Base-by-base conservation (phyloP, 108 stramenopile genomes). In the Ochromonas danica region DNA sequence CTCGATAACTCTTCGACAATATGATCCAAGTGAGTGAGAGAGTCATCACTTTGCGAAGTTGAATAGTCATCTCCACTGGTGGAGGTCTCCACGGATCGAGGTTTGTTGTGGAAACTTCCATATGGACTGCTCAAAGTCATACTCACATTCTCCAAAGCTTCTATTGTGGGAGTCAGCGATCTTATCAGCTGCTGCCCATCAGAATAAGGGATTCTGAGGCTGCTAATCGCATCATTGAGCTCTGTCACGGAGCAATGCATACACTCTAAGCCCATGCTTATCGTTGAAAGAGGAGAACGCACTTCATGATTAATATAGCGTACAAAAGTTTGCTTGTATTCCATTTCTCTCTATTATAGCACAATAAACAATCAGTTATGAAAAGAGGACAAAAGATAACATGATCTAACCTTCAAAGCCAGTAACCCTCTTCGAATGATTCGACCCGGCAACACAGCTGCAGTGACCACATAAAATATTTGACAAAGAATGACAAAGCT, bases 271-370 rank as follows among this genome's bases (percentile, higher is more conserved):
- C 45, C 45, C 45, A 51, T 14, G 6, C 14, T 51, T 51, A 22
- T 22, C 6, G 45, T 51, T 51, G 45, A 51, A 14, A 51, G 45
- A 51, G 45, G 45, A 6, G 45, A 51, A 14, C 45, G 17, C 6
- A 67, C 25, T 67, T 67, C 63, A 67, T 67, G 63, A 28, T 3
- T 14, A 14, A 67, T 67, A 36, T 67, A 67, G 3, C 63, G 63
- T 25, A 67, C 63, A 67, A 67, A 67, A 28, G 30, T 31, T 25
- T 67, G 3, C 31, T 67, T 67, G 30, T 31, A 67, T 6, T 3
- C 35, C 63, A 67, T 67, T 67, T 67, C 63, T 36, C 45, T 51
- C 45, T 51, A 51, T 22, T 14, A 14, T 14, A 51, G 22, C 6
- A 51, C 45, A 51, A 51, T 51, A 6, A 51, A 51, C 6, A 51